Conservation (phyloP, 805 yeast species). For the Ogataea salicorniae region DNA sequence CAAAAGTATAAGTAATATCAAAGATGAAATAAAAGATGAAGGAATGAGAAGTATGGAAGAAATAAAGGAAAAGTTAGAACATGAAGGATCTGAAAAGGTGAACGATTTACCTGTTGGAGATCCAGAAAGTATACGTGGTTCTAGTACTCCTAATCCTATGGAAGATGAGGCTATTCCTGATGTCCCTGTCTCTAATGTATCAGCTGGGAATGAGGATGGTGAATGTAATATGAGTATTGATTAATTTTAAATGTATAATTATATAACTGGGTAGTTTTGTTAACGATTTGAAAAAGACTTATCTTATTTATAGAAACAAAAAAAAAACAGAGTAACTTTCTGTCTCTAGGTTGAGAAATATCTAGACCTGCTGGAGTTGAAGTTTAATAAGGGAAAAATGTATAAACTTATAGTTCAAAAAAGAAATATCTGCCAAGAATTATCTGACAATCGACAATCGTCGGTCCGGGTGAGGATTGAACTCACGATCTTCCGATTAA, state of each 20-base stretch:
- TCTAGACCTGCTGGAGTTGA: no score
- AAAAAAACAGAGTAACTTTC: no score
- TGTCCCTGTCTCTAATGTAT: not conserved
- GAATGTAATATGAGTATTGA: constrained; percentile 12
- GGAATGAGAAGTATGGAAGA: not conserved
- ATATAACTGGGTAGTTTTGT: not conserved
- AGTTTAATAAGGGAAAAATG: no score
- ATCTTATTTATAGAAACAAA: no score
- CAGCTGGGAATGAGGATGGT: not conserved
- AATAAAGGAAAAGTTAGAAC: not conserved
- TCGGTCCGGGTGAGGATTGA: constrained; percentile 24
- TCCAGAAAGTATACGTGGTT: not conserved
- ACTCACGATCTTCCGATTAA: constrained; percentile 25
- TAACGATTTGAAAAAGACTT: no score
- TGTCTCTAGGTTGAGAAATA: no score
- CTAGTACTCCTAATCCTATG: no score
- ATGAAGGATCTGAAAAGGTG: not conserved
- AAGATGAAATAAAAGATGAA: constrained; percentile 1
- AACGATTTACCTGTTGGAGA: not conserved
- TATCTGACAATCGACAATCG: no score
- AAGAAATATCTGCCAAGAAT: not conserved
- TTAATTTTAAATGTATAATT: not conserved
- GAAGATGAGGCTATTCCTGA: no score
- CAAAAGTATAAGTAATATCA: constrained; percentile 12
- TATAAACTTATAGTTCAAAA: not conserved